These are phyloP conservation scores for Cystobasidium onofrii DNA, from an alignment of 768 basidiomycete genomes.

Conservation along the genomic window DNA sequence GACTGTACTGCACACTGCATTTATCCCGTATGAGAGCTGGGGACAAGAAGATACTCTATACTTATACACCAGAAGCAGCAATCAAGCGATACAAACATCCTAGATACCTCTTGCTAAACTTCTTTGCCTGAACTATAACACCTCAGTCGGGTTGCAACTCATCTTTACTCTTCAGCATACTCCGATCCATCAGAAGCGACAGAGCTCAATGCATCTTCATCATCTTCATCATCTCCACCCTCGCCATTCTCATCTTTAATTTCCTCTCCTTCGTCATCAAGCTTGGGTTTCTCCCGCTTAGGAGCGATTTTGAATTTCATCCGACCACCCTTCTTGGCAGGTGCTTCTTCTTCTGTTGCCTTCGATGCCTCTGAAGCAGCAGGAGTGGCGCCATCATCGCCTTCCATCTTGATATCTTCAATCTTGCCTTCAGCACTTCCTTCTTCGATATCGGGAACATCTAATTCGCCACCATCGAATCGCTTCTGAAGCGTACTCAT, in stretches of 20 bases:
- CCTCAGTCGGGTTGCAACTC: too few relatives aligned
- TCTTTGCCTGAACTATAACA: too few relatives aligned
- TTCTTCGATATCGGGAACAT: constrained; percentile 15
- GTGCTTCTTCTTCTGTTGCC: background rate
- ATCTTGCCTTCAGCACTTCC: background rate
- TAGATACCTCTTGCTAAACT: too few relatives aligned
- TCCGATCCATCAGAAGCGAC: constrained; percentile 4
- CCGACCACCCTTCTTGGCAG: background rate
- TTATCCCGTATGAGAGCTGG: background rate
- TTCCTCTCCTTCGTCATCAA: background rate
- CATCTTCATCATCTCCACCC: background rate
- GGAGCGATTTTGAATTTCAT: background rate
- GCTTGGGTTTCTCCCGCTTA: background rate
- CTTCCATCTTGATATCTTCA: constrained; percentile 22
- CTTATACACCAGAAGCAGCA: too few relatives aligned
- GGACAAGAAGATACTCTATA: too few relatives aligned
- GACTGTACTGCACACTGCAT: background rate
- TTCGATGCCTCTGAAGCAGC: background rate
- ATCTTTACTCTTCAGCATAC: background rate
- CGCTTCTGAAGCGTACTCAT: constrained; percentile 77
- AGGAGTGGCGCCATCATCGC: background rate
- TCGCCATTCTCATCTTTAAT: constrained; percentile 3
- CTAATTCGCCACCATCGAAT: constrained; percentile 53
- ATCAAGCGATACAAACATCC: too few relatives aligned
- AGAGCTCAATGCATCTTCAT: constrained; percentile 8